These are phyloP conservation scores for Penicillium fuscoglaucum DNA, from an alignment of 2,329 filamentous ascomycete species.

Conservation along the genomic window DNA sequence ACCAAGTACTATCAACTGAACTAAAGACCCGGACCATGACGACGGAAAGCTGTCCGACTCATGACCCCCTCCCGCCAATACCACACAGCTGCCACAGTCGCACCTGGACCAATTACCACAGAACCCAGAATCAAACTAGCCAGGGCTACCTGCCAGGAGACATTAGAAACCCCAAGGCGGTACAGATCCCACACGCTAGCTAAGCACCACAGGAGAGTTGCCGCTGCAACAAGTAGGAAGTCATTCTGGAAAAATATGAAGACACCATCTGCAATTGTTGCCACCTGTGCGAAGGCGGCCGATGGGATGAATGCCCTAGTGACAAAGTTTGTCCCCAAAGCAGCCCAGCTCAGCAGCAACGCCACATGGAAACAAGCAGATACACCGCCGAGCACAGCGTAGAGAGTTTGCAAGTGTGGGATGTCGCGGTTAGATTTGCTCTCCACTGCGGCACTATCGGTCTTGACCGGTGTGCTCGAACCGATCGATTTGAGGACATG, in stretches of 20 bases:
- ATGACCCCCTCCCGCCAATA: slow-evolving; percentile 24
- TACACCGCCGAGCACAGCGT: slow-evolving; percentile 6
- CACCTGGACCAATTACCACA: slow-evolving; percentile 23
- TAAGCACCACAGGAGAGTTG: slow-evolving; percentile 22
- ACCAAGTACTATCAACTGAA: neutral
- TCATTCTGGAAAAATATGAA: slow-evolving; percentile 30
- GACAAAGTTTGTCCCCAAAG: slow-evolving; percentile 11
- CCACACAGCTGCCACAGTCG: slow-evolving; percentile 23
- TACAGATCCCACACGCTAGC: slow-evolving; percentile 25
- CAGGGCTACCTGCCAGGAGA: slow-evolving; percentile 6
- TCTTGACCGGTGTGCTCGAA: neutral
- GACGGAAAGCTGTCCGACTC: slow-evolving; percentile 8
- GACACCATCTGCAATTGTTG: slow-evolving; percentile 20
- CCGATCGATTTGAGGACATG: neutral
- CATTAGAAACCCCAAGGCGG: slow-evolving; percentile 16
- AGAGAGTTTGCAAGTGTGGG: slow-evolving; percentile 1
- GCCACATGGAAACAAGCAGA: slow-evolving; percentile 12
- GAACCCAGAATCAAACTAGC: slow-evolving; percentile 12
- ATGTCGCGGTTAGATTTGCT: neutral
- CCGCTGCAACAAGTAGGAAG: slow-evolving; percentile 20
- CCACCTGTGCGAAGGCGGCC: slow-evolving; percentile 7
- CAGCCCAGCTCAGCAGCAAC: slow-evolving; percentile 1
- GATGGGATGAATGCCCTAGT: slow-evolving; percentile 17
- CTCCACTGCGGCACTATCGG: neutral
- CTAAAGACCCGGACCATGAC: neutral